Conservation (phyloP, 179 eudicot genomes). For the Carnegiea gigantea region DNA sequence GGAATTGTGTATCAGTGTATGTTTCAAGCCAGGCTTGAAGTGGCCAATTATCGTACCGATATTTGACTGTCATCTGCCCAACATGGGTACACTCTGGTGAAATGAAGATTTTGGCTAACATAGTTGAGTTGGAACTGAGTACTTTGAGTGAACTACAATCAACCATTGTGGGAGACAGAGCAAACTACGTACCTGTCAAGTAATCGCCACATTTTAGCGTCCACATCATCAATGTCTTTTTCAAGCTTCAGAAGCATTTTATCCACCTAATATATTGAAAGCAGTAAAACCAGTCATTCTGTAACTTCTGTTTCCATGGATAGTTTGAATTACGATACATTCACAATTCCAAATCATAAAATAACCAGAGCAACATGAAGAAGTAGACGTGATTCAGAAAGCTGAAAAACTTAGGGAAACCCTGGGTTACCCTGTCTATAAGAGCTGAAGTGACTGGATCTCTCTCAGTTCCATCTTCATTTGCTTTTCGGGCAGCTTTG, state of each 20-base stretch:
- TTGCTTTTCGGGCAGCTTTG: constrained; percentile 60
- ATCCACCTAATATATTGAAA: constrained; percentile 50
- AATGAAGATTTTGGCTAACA: not conserved
- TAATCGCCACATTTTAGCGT: constrained; percentile 64
- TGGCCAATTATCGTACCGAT: too few species aligned
- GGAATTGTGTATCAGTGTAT: too few species aligned
- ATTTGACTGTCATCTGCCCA: not conserved
- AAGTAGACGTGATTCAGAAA: not conserved
- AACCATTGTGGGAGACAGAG: not conserved
- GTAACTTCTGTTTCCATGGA: too few species aligned
- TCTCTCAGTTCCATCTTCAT: constrained; percentile 40
- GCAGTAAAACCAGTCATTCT: not conserved
- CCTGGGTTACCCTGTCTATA: constrained; percentile 34
- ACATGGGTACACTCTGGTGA: not conserved
- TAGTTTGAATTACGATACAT: not conserved
- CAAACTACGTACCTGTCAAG: constrained; percentile 54
- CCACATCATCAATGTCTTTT: constrained; percentile 81
- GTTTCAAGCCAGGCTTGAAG: too few species aligned
- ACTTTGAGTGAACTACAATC: not conserved
- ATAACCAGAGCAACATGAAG: not conserved
- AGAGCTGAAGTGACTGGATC: constrained; percentile 39
- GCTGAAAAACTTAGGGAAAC: not conserved
- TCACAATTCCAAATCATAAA: not conserved
- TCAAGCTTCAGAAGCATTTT: constrained; percentile 82
- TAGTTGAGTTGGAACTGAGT: not conserved